Evolutionary conservation across 257 asterid genomes (phyloP).

Genomic region (Scutellaria barbata): DNA sequence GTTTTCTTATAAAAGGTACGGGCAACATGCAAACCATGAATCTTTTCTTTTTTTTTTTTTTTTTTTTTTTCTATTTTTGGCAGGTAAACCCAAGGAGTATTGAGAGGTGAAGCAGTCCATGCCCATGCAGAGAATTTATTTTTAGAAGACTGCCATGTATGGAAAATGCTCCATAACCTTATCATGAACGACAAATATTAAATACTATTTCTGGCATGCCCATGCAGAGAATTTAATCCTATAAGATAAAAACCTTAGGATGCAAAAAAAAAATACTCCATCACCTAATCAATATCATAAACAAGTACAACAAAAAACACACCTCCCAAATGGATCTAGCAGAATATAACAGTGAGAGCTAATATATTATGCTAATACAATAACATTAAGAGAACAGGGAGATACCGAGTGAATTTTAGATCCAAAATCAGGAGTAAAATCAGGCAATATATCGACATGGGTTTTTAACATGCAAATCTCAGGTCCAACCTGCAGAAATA

Average conservation of each 20-base stretch:
- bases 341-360: slow-evolving; percentile 15
- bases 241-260: no score
- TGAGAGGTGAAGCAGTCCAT: background rate
- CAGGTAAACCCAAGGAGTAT: background rate
- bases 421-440: slow-evolving; percentile 91
- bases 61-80: no score
- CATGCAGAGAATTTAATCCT: no score
- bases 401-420: slow-evolving; percentile 83
- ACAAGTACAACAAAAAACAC: slow-evolving; percentile 23
- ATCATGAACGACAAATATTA: background rate
- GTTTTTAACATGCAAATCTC: slow-evolving; percentile 98
- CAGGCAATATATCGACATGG: slow-evolving; percentile 95
- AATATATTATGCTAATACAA: slow-evolving; percentile 24
- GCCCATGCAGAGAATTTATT: background rate
- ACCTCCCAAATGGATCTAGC: slow-evolving; percentile 8
- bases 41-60: background rate
- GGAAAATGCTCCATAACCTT: slow-evolving; percentile 8
- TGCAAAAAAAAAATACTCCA: no score
- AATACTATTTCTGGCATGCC: no score
- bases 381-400: slow-evolving; percentile 30
- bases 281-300: background rate
- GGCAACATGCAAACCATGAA: background rate
- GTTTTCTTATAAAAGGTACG: background rate
- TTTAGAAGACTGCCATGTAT: background rate
- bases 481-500: slow-evolving; percentile 85